phyloP scores from a whole-genome alignment of 2,329 filamentous ascomycete species.

The Exserohilum turcica region DNA sequence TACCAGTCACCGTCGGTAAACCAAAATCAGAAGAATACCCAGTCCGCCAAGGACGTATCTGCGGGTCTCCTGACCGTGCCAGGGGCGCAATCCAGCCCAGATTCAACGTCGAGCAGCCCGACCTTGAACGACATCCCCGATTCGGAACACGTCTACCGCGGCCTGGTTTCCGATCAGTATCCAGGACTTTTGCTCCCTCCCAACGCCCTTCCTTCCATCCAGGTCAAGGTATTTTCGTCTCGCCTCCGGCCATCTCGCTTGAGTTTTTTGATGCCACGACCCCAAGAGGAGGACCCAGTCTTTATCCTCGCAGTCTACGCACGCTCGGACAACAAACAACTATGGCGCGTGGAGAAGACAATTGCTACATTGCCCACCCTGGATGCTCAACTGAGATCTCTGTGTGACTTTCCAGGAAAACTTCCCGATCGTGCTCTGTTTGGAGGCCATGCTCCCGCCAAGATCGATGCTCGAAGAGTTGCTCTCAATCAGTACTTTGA shows the following conservation, averaged over 20 bases:
- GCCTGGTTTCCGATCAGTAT: constrained; percentile 82
- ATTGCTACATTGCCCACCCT: constrained; percentile 78
- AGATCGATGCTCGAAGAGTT: constrained; percentile 81
- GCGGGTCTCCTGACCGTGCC: constrained; percentile 38
- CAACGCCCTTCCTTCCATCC: constrained; percentile 83
- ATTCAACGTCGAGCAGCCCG: constrained; percentile 36
- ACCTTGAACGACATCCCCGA: constrained; percentile 40
- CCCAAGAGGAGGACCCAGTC: constrained; percentile 87
- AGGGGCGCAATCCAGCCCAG: constrained; percentile 41
- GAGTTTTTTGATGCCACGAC: constrained; percentile 78
- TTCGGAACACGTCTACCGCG: constrained; percentile 67
- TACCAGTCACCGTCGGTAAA: constrained; percentile 59
- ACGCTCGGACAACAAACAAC: constrained; percentile 73
- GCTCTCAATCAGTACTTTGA: constrained; percentile 87
- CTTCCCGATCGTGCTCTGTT: constrained; percentile 87
- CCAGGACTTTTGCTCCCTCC: constrained; percentile 84
- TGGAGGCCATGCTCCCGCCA: constrained; percentile 88
- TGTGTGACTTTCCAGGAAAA: constrained; percentile 71
- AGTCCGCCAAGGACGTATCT: constrained; percentile 29
- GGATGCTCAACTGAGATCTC: constrained; percentile 78
- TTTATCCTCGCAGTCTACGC: constrained; percentile 88
- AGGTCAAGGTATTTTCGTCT: constrained; percentile 87
- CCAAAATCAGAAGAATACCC: constrained; percentile 45
- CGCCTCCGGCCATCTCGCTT: constrained; percentile 90
- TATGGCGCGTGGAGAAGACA: constrained; percentile 96